Evolutionary conservation across 306 rosid species (phyloP), one percentile per base, ranked within the genome.

Genomic region (Pterocarpus macrocarpus): DNA sequence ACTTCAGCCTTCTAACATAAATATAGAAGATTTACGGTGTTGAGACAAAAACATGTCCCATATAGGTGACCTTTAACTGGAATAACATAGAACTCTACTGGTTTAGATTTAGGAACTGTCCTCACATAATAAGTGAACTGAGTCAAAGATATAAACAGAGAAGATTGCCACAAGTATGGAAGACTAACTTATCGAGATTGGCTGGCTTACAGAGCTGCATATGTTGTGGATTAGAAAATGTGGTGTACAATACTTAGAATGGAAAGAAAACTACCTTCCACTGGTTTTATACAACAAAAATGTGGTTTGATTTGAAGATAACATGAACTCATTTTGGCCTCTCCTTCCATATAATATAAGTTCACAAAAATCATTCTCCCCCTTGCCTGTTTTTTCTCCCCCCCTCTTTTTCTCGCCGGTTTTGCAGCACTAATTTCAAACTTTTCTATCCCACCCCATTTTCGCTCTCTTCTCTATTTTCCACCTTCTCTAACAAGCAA

Each of bases 401-500:
- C 28, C 28, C 28, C 28, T 22, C 28, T 22, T 22, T 22, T 22
- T 22, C 28, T 22, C 28, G 28, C 28, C 28, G 28, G 28, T 22
- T 22, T 22, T 11, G 38, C 57, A 52, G 76, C 10, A 36, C 65
- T 5, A 36, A 67, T 55, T 16, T 15, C 17, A 73, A 57, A 22
- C 28, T 4, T 56, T 38, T 22, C 68, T 33, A 38, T 30, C 22
- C 44, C 34, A 75, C 13, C 58, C 38, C 68, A 22, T 32, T 13
- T 52, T 35, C 49, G 4, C 28, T 22, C 30, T 71, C 4, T 57
- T 57, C 69, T 44, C 44, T 32, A 61, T 33, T 59, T 11, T 61
- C 12, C n/a, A 61, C 58, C 78, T 57, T 41, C 56, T 39, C 78
- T 22, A 73, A 57, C 67, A 38, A 73, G 52, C 68, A 7, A 14